A percentile compares a stretch with the other conserved stretches of the same genome.
phyloP scores from a whole-genome alignment of 306 rosid species.

The Sechiopsis laciniata region DNA sequence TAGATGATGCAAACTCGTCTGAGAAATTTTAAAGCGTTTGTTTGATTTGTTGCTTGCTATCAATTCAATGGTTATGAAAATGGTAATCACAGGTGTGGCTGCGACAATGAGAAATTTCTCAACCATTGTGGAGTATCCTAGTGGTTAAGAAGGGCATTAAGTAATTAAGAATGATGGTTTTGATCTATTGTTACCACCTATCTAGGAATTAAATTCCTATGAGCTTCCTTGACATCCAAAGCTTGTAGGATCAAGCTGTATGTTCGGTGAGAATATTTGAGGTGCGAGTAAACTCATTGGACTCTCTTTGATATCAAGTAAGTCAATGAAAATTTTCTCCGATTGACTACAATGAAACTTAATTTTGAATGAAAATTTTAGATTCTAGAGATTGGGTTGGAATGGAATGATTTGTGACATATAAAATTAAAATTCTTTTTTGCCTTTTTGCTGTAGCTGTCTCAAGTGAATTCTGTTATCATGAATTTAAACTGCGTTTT shows the following conservation, averaged over 20 bases:
- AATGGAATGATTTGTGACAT: not conserved
- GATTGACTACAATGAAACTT: not conserved
- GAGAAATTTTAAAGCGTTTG: not conserved
- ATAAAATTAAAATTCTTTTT: no score
- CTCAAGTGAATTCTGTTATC: not conserved
- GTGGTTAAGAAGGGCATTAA: no score
- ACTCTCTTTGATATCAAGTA: no score
- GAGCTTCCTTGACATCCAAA: no score
- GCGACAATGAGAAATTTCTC: not conserved
- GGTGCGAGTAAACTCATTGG: no score
- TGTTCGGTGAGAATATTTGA: no score
- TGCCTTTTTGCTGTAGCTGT: not conserved
- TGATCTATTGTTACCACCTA: no score
- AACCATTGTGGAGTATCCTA: no score
- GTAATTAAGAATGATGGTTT: no score
- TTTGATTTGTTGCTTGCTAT: not conserved
- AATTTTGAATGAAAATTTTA: not conserved
- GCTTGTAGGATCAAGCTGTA: no score
- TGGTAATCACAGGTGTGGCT: not conserved
- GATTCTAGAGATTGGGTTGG: constrained; percentile 3
- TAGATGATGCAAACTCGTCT: not conserved
- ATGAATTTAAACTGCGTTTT: not conserved
- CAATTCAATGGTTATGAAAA: not conserved
- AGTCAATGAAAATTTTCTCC: not conserved
- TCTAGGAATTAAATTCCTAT: no score